These are phyloP conservation scores for Alternaria gaisen DNA, from an alignment of 2,329 filamentous ascomycete genomes.

Conservation along the genomic window DNA sequence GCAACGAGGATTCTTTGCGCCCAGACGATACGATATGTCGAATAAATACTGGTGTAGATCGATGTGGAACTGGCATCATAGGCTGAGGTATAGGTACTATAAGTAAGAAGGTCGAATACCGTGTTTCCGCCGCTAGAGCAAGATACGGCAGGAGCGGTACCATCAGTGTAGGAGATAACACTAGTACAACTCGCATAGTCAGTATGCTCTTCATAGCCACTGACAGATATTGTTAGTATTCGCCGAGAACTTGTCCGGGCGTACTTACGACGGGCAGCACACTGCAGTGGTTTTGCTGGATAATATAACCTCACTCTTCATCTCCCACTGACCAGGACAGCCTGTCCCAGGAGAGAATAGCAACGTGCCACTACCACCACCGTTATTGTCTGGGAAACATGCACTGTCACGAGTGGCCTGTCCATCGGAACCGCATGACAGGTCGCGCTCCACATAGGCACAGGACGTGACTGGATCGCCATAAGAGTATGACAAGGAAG, in stretches of 20 bases:
- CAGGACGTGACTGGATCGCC: background rate
- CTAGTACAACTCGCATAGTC: background rate
- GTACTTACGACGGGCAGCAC: conserved; percentile 7
- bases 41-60: background rate
- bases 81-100: background rate
- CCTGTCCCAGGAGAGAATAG: background rate
- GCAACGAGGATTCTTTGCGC: background rate
- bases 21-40: background rate
- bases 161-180: background rate
- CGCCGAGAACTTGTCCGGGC: background rate
- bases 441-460: background rate
- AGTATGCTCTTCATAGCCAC: background rate
- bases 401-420: background rate
- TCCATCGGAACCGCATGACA: conserved; percentile 4
- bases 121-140: background rate
- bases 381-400: background rate
- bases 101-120: background rate
- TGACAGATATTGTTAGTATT: background rate
- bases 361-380: background rate
- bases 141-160: background rate
- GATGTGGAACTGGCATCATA: background rate
- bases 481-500: background rate
- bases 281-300: background rate
- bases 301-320: background rate
- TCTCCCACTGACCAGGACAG: background rate